Evolutionary conservation across 2,329 filamentous ascomycete genomes (phyloP).

Genomic region (Neofusicoccum kwambonambiense): DNA sequence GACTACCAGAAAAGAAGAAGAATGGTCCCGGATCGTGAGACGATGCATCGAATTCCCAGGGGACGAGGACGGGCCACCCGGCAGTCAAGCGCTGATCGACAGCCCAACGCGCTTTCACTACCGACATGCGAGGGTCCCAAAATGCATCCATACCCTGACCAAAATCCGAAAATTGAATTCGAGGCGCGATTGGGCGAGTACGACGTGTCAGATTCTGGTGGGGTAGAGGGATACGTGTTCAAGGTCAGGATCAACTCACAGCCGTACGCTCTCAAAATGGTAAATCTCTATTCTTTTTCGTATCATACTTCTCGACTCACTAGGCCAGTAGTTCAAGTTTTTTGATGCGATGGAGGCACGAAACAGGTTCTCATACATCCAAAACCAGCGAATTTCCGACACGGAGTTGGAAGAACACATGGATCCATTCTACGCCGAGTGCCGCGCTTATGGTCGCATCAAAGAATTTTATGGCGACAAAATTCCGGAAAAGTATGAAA

Average conservation of each 20-base stretch:
- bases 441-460: constrained; percentile 12
- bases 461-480: neutral
- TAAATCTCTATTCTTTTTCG: neutral
- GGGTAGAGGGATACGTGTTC: neutral
- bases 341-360: neutral
- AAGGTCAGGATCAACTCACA: neutral
- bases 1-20: neutral
- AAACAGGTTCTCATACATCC: neutral
- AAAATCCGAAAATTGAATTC: neutral
- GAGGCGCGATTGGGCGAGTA: neutral
- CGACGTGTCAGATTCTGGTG: neutral
- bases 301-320: neutral
- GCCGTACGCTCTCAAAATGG: neutral
- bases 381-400: neutral
- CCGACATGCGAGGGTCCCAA: neutral
- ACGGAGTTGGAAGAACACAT: neutral
- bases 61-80: neutral
- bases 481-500: neutral
- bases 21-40: neutral
- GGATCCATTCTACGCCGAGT: constrained; percentile 13
- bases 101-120: neutral
- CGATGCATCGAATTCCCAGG: neutral
- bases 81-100: neutral
- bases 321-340: neutral
- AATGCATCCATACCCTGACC: neutral